Evolutionary conservation across 2,329 filamentous ascomycete genomes (phyloP).

Genomic region (Sarocladiaceae sp.): DNA sequence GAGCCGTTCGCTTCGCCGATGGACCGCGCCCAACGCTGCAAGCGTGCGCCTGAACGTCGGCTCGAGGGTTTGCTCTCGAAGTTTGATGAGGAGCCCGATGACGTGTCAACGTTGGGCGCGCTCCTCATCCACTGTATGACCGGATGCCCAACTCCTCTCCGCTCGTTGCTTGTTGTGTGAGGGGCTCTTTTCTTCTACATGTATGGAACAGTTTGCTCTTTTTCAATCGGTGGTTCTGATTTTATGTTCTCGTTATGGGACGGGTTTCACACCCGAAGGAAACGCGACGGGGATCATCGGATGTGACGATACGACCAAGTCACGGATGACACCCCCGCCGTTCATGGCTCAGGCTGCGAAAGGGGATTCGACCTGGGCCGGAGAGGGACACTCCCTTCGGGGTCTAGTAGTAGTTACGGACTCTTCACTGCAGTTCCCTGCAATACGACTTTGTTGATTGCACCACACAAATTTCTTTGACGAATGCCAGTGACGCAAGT

Average conservation of each 20-base stretch:
- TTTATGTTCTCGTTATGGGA: conserved; percentile 4
- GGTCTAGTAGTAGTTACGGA: conserved; percentile 5
- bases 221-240: neutral
- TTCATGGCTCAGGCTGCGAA: neutral
- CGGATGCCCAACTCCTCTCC: conserved; percentile 8
- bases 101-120: neutral
- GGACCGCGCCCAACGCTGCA: conserved; percentile 31
- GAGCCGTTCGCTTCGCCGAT: conserved; percentile 39
- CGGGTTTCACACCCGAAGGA: neutral
- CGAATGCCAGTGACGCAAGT: too few relatives aligned
- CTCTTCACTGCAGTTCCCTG: conserved; percentile 1
- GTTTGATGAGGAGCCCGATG: neutral
- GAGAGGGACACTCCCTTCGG: neutral
- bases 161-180: conserved; percentile 8
- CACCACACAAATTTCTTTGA: neutral
- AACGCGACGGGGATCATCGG: neutral
- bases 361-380: neutral
- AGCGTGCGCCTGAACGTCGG: conserved; percentile 29
- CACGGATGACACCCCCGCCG: neutral
- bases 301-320: conserved; percentile 2
- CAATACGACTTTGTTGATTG: conserved; percentile 5
- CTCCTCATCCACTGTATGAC: neutral
- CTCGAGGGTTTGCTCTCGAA: neutral
- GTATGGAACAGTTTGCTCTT: conserved; percentile 8
- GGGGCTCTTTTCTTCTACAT: conserved; percentile 4